Base-by-base conservation (phyloP, 2,329 filamentous ascomycete genomes). In the Penicillium brevicompactum region DNA sequence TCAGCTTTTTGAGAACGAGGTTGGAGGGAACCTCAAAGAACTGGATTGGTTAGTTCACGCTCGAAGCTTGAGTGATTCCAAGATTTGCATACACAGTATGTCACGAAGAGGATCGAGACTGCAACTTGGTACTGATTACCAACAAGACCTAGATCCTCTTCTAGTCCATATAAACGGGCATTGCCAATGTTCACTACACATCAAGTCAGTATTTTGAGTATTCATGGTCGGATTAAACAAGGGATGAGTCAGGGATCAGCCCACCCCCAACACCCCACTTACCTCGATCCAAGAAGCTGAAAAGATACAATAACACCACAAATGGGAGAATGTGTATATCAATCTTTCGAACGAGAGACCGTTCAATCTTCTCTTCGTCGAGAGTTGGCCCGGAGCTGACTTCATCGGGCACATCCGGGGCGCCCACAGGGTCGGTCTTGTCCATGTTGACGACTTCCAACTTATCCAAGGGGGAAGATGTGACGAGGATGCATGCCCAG, bases 241-340 rank as follows among this genome's bases (percentile, higher is more conserved):
- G 30, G 30, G n/a, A 43, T 51, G 47, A 46, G 37, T 42, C 37
- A 57, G 48, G 6, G 30, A 49, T n/a, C 27, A 49, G 31, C 32
- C 46, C 42, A 10, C 40, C 41, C 30, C 8, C 9, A 41, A n/a
- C 22, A 46, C 16, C 27, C 49, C 40, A 58, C 60, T 24, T 46
- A 61, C 74, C 79, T 70, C 88, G 80, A 68, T 91, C 89, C 8
- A 92, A 74, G 68, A 92, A 92, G 62, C 86, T 88, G 62, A 92
- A 85, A 13, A 92, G 79, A 68, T 93, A 93, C 14, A 77, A 56
- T 21, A 75, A 57, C 41, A 78, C 71, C 10, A 76, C 67, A 24
- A 76, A 71, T 1, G 75, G 75, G 41, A 77, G 62, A 53, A 78
- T 73, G 53, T 75, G 70, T 21, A 69, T 22, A 52, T 78, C 75